These are phyloP conservation scores for Periconia sp. DNA, from an alignment of 2,329 filamentous ascomycete genomes.

Conservation along the genomic window DNA sequence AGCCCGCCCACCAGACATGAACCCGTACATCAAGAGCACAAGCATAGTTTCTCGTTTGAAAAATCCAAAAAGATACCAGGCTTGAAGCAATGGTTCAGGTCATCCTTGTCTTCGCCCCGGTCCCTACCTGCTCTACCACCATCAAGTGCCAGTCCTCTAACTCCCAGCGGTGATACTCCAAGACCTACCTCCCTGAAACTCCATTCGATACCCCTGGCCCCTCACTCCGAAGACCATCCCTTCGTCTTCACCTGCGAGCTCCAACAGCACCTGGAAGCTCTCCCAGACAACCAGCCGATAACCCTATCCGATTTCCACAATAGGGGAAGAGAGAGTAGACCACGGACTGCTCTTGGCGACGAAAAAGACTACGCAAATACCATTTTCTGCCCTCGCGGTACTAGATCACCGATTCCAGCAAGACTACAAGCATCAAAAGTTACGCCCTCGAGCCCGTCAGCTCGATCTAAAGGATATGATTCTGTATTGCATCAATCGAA, in stretches of 20 bases:
- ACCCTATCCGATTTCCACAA: constrained; percentile 3
- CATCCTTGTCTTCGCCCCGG: too few species aligned
- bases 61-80: background rate
- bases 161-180: background rate
- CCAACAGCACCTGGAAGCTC: constrained; percentile 14
- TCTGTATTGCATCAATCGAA: background rate
- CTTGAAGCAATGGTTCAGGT: background rate
- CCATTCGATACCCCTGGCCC: constrained; percentile 21
- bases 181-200: constrained; percentile 20
- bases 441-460: background rate
- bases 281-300: constrained; percentile 15
- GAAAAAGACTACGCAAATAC: constrained; percentile 12
- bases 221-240: constrained; percentile 18
- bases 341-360: background rate
- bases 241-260: constrained; percentile 26
- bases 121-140: too few species aligned
- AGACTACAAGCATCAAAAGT: background rate
- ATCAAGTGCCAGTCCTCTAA: background rate
- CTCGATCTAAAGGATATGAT: background rate
- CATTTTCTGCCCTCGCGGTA: constrained; percentile 4
- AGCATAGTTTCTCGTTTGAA: background rate
- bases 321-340: background rate
- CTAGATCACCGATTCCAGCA: background rate
- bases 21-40: background rate
- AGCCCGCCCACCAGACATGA: background rate